Percentiles rank a stretch among this genome's conserved stretches.
These are phyloP conservation scores for Physaria fendleri DNA, from an alignment of 345 rosid genomes.

Conservation along the genomic window DNA sequence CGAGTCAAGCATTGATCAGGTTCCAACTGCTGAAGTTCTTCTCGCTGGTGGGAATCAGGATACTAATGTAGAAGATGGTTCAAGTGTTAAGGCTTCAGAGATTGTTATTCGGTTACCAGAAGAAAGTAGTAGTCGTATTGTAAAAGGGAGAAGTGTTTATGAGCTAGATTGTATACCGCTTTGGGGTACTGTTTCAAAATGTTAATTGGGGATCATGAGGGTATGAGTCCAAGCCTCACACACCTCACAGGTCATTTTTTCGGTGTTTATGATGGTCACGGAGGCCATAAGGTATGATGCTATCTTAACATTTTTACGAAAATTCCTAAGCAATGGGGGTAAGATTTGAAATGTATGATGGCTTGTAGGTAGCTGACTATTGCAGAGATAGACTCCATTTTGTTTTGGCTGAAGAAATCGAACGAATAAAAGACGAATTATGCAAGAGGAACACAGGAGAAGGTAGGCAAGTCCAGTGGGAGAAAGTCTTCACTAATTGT, in stretches of 20 bases:
- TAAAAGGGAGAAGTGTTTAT: slow-evolving; percentile 65
- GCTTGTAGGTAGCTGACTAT: slow-evolving; percentile 75
- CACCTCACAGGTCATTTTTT: slow-evolving; percentile 78
- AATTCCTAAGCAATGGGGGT: not conserved
- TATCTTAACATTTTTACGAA: not conserved
- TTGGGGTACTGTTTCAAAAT: slow-evolving; percentile 76
- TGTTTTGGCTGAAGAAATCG: slow-evolving; percentile 69
- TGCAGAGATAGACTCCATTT: slow-evolving; percentile 66
- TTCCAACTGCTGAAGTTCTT: slow-evolving; percentile 53
- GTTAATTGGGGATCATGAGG: slow-evolving; percentile 64
- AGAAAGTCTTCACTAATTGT: slow-evolving; percentile 62
- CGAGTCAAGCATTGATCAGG: slow-evolving; percentile 46
- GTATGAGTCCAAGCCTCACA: slow-evolving; percentile 41
- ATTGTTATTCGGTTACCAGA: slow-evolving; percentile 58
- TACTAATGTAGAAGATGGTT: slow-evolving; percentile 29
- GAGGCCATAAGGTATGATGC: slow-evolving; percentile 75
- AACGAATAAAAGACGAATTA: slow-evolving; percentile 33
- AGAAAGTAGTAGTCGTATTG: slow-evolving; percentile 34
- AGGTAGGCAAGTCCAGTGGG: slow-evolving; percentile 77
- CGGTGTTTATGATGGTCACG: slow-evolving; percentile 98
- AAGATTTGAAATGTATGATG: too few relatives aligned
- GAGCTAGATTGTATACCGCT: slow-evolving; percentile 85
- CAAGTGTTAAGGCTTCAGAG: slow-evolving; percentile 44
- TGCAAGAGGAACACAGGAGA: slow-evolving; percentile 42
- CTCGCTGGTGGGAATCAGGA: slow-evolving; percentile 34